Evolutionary conservation across 1,139 yeast genomes (phyloP).

Genomic region (Yamadazyma sp.): DNA sequence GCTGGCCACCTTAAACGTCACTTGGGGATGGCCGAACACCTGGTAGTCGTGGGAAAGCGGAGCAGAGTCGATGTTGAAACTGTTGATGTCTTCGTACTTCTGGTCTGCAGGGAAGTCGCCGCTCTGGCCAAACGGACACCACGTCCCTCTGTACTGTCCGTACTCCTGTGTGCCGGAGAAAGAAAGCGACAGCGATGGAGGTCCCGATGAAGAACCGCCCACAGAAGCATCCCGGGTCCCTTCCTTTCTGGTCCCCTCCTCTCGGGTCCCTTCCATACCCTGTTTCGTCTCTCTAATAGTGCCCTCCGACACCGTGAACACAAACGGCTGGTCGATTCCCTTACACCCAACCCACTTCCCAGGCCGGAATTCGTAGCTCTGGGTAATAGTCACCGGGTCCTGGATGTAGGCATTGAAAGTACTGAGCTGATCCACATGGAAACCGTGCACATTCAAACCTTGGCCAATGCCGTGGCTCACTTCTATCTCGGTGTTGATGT

Average conservation of each 20-base stretch:
- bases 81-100: slow-evolving; percentile 35
- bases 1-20: slow-evolving; percentile 27
- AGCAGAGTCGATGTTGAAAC: slow-evolving; percentile 30
- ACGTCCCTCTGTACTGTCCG: slow-evolving; percentile 41
- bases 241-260: too few species aligned
- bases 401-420: slow-evolving; percentile 38
- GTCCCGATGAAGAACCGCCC: too few species aligned
- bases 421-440: slow-evolving; percentile 17
- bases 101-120: slow-evolving; percentile 48
- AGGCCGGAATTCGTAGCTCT: slow-evolving; percentile 30
- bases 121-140: slow-evolving; percentile 42
- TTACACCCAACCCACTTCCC: slow-evolving; percentile 35
- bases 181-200: neutral
- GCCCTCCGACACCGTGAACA: neutral
- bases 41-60: slow-evolving; percentile 19
- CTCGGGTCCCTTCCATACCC: too few species aligned
- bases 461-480: slow-evolving; percentile 6
- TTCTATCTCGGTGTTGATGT: slow-evolving; percentile 23
- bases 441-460: slow-evolving; percentile 4
- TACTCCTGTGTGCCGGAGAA: slow-evolving; percentile 34
- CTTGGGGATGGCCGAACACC: slow-evolving; percentile 34
- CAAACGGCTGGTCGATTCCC: slow-evolving; percentile 2
- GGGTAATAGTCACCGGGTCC: slow-evolving; percentile 31
- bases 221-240: too few species aligned
- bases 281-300: neutral